Conservation (phyloP, 2,329 filamentous ascomycete genomes). For the Hymenoscyphus albidus region DNA sequence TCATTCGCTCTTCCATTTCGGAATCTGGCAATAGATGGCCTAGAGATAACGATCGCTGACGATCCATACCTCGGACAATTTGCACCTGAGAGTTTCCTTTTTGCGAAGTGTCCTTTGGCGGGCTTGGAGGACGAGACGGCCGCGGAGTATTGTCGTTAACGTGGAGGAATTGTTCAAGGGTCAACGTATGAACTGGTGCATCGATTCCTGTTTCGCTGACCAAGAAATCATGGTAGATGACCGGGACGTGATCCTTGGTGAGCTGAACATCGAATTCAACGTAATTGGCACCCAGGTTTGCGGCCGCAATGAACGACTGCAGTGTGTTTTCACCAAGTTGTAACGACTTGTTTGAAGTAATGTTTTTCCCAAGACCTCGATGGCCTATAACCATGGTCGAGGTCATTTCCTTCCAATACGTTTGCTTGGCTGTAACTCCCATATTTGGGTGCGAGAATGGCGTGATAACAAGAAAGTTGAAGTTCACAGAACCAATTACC, state of each 20-base stretch:
- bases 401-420: slow-evolving; percentile 91
- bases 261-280: slow-evolving; percentile 86
- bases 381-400: slow-evolving; percentile 79
- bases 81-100: slow-evolving; percentile 26
- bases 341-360: slow-evolving; percentile 75
- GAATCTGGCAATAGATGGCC: slow-evolving; percentile 26
- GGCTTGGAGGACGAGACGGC: slow-evolving; percentile 45
- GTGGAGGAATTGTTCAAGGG: slow-evolving; percentile 91
- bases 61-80: slow-evolving; percentile 29
- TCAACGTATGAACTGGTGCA: slow-evolving; percentile 91
- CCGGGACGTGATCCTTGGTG: slow-evolving; percentile 97
- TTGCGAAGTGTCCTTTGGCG: slow-evolving; percentile 33
- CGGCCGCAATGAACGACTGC: slow-evolving; percentile 91
- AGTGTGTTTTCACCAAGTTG: slow-evolving; percentile 97
- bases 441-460: slow-evolving; percentile 93
- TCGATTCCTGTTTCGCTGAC: slow-evolving; percentile 98
- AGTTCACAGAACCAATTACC: slow-evolving; percentile 90
- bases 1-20: slow-evolving; percentile 75
- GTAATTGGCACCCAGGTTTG: slow-evolving; percentile 79
- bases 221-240: slow-evolving; percentile 97
- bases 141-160: slow-evolving; percentile 53
- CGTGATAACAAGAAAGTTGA: slow-evolving; percentile 93
- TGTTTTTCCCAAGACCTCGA: slow-evolving; percentile 84
- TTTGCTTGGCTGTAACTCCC: slow-evolving; percentile 84
- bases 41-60: slow-evolving; percentile 36